A percentile compares a stretch with the other conserved stretches of the same genome.
Evolutionary conservation across 257 asterid genomes (phyloP).

Genomic region (Gardenia jasminoides): DNA sequence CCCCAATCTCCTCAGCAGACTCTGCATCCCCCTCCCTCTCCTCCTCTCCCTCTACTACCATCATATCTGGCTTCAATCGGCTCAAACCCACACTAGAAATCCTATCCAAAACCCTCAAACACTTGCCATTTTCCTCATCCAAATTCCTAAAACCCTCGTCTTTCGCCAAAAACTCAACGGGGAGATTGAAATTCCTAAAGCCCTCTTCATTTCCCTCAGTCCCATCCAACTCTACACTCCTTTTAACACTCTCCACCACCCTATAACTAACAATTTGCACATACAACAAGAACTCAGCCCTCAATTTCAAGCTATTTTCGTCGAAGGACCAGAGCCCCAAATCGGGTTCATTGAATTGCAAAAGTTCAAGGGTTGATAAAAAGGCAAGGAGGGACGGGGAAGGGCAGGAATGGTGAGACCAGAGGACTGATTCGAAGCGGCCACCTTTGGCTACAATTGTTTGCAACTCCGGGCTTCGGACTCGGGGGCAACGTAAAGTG

Average conservation of each 20-base stretch:
- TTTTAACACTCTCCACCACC: conserved; percentile 39
- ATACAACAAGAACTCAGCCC: conserved; percentile 81
- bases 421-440: conserved; percentile 57
- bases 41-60: conserved; percentile 31
- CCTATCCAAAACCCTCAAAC: conserved; percentile 54
- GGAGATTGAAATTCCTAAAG: conserved; percentile 29
- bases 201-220: conserved; percentile 15
- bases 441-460: conserved; percentile 71
- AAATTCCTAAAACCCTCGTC: conserved; percentile 32
- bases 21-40: conserved; percentile 20
- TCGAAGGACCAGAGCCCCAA: conserved; percentile 72
- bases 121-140: conserved; percentile 27
- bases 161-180: conserved; percentile 20
- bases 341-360: conserved; percentile 75
- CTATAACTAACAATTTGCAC: conserved; percentile 47
- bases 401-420: conserved; percentile 74
- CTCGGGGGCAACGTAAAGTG: conserved; percentile 66
- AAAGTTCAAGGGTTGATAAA: conserved; percentile 70
- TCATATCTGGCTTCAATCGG: conserved; percentile 70
- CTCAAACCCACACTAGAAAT: conserved; percentile 53
- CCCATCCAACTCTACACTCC: conserved; percentile 28
- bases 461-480: conserved; percentile 76
- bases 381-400: conserved; percentile 75
- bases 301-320: conserved; percentile 52
- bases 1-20: conserved; percentile 35